Evolutionary conservation across 768 basidiomycete species (phyloP).

Genomic region (Lepiota venenata): DNA sequence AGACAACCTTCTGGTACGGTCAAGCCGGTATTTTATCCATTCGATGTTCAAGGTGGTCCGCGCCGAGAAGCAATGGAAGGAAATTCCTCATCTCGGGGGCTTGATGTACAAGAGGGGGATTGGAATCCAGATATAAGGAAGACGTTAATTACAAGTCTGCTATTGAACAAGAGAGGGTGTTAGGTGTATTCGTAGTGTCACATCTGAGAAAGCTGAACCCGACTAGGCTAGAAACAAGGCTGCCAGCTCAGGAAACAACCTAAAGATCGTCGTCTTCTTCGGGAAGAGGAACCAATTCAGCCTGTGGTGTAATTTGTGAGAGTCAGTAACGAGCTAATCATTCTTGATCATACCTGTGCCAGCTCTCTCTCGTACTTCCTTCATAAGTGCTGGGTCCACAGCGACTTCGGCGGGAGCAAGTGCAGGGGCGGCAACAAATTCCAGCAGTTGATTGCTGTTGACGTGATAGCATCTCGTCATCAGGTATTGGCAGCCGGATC

Average conservation of each 20-base stretch:
- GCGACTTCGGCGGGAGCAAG: constrained; percentile 91
- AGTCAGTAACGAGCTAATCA: constrained; percentile 8
- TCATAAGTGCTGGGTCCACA: constrained; percentile 77
- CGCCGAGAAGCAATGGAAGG: too few species aligned
- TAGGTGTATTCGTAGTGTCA: constrained; percentile 25
- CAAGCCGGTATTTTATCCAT: too few species aligned
- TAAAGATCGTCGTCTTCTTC: constrained; percentile 94
- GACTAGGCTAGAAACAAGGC: constrained; percentile 1
- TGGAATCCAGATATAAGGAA: constrained; percentile 8
- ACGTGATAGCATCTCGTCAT: constrained; percentile 1
- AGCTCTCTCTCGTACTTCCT: constrained; percentile 78
- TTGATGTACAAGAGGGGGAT: not conserved
- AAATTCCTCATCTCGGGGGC: too few species aligned
- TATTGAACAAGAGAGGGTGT: constrained; percentile 13
- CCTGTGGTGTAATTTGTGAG: constrained; percentile 37
- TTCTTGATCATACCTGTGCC: constrained; percentile 44
- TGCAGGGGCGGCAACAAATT: constrained; percentile 96
- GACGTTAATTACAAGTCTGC: constrained; percentile 18
- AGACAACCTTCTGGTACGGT: too few species aligned
- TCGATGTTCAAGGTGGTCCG: too few species aligned
- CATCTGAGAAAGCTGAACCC: constrained; percentile 20
- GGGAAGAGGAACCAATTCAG: constrained; percentile 90
- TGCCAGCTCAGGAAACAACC: constrained; percentile 15
- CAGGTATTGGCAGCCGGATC: constrained; percentile 6
- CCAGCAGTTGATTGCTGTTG: constrained; percentile 74